A percentile compares a stretch with the other conserved stretches of the same genome.
Conservation (phyloP, 2,329 filamentous ascomycete species). For the Acephala macrosclerotiorum region DNA sequence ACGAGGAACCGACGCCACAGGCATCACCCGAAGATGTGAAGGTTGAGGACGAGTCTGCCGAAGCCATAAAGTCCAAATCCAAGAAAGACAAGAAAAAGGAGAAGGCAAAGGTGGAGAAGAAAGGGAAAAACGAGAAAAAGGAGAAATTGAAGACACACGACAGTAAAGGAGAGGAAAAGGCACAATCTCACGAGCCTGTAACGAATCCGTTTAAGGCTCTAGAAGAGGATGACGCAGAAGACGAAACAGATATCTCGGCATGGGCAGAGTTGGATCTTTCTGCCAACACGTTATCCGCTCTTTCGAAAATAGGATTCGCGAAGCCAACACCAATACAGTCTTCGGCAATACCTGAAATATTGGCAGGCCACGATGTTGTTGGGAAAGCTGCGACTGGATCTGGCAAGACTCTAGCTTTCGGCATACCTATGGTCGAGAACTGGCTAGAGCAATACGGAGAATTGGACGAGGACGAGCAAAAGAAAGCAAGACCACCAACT, state of each 20-base stretch:
- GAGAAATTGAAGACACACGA: slow-evolving; percentile 44
- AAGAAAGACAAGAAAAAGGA: slow-evolving; percentile 40
- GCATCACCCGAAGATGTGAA: slow-evolving; percentile 41
- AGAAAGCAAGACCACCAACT: slow-evolving; percentile 60
- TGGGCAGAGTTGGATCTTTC: slow-evolving; percentile 83
- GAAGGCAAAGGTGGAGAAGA: slow-evolving; percentile 24
- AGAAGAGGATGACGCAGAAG: slow-evolving; percentile 58
- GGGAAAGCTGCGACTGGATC: slow-evolving; percentile 97
- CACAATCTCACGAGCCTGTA: slow-evolving; percentile 40
- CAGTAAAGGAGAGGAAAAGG: slow-evolving; percentile 37
- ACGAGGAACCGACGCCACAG: slow-evolving; percentile 45
- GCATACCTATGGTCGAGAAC: slow-evolving; percentile 88
- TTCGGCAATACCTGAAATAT: slow-evolving; percentile 80
- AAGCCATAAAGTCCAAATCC: neutral
- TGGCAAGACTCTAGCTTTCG: slow-evolving; percentile 95
- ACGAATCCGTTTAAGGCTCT: slow-evolving; percentile 51
- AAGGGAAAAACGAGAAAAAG: slow-evolving; percentile 31
- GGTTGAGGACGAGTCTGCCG: slow-evolving; percentile 24
- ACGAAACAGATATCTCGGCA: slow-evolving; percentile 75
- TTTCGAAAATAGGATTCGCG: slow-evolving; percentile 81
- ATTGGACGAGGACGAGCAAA: slow-evolving; percentile 48
- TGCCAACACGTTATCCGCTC: slow-evolving; percentile 71
- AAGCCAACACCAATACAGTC: slow-evolving; percentile 85
- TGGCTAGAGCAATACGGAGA: slow-evolving; percentile 66
- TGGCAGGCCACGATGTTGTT: slow-evolving; percentile 87